These are phyloP conservation scores for Obelidium mucronatum DNA, from an alignment of 192 early-diverging fungal species.

Conservation along the genomic window DNA sequence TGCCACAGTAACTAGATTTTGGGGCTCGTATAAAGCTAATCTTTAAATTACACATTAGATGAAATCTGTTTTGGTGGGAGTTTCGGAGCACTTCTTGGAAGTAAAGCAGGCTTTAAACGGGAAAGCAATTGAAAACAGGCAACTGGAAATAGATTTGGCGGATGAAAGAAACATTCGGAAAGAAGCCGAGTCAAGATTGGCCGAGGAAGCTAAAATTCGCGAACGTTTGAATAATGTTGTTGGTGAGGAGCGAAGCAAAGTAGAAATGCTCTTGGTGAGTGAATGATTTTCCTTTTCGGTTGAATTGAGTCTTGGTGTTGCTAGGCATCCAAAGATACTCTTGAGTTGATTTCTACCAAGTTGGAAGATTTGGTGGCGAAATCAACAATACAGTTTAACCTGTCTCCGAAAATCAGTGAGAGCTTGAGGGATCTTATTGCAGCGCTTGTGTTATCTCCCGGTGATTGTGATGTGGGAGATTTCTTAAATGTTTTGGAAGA, in stretches of 20 bases:
- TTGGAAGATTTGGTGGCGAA: not conserved
- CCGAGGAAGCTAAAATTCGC: not conserved
- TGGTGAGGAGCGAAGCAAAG: not conserved
- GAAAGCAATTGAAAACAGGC: not conserved
- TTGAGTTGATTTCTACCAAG: no score
- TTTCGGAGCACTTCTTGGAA: not conserved
- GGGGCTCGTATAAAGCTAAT: not conserved
- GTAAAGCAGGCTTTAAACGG: no score
- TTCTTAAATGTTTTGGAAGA: not conserved
- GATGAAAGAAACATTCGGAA: not conserved
- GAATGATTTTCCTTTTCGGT: not conserved
- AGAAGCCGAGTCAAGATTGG: not conserved
- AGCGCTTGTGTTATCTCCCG: not conserved
- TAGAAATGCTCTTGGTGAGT: not conserved
- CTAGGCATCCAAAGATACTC: no score
- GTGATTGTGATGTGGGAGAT: not conserved
- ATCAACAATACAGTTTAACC: not conserved
- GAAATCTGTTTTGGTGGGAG: not conserved
- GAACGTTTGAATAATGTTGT: not conserved
- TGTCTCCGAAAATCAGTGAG: not conserved
- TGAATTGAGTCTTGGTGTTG: no score
- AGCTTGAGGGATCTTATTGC: not conserved
- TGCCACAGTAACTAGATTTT: no score
- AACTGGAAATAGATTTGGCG: not conserved
- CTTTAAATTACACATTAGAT: not conserved